These are phyloP conservation scores for Xerocomus amazonicus DNA, from an alignment of 1,284 basidiomycete genomes.

Conservation along the genomic window DNA sequence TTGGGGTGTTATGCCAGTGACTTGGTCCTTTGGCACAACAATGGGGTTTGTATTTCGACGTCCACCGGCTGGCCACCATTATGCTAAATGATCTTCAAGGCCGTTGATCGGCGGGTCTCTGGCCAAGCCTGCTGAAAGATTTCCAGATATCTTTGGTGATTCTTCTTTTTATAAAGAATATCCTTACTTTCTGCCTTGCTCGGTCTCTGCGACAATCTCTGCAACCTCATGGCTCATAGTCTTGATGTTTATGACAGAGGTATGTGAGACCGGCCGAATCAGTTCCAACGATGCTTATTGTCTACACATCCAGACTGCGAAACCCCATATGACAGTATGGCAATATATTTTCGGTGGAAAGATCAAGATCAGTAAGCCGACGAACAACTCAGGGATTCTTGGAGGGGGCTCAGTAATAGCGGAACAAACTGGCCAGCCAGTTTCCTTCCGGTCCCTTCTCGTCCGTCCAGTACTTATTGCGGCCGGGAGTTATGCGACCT, in stretches of 20 bases:
- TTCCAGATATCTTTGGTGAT: conserved; percentile 49
- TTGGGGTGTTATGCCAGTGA: conserved; percentile 43
- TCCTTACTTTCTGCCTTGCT: conserved; percentile 68
- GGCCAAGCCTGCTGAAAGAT: conserved; percentile 55
- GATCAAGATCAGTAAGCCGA: neutral
- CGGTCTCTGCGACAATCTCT: conserved; percentile 48
- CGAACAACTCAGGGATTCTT: neutral
- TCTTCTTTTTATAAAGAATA: conserved; percentile 51
- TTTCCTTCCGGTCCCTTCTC: conserved; percentile 37
- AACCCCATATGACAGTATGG: conserved; percentile 8
- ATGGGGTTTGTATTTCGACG: conserved; percentile 35
- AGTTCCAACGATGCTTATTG: conserved; percentile 1
- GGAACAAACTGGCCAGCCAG: conserved; percentile 17
- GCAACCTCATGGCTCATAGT: conserved; percentile 45
- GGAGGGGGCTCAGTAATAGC: neutral
- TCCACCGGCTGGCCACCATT: neutral
- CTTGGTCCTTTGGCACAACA: conserved; percentile 43
- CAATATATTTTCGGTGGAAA: conserved; percentile 23
- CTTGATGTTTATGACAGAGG: conserved; percentile 55
- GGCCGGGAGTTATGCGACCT: conserved; percentile 40
- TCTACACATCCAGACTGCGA: conserved; percentile 14
- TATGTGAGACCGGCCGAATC: conserved; percentile 25
- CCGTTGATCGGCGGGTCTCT: conserved; percentile 62
- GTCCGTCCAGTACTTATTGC: conserved; percentile 39
- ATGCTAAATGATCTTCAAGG: conserved; percentile 31